Evolutionary conservation across 768 basidiomycete genomes (phyloP).

Genomic region (Strobilomyces echinocephalus): DNA sequence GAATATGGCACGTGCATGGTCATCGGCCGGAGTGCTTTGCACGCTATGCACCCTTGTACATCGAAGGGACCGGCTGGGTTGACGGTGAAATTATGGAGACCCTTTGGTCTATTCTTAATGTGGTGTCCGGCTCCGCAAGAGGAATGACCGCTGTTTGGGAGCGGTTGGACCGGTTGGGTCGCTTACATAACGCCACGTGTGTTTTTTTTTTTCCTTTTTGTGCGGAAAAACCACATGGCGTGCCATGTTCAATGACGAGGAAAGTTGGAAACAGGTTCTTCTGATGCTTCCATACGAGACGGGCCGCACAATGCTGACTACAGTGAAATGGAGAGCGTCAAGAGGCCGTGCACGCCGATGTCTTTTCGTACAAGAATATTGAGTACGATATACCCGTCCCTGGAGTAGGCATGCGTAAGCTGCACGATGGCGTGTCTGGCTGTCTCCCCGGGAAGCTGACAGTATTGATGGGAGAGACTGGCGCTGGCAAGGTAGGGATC

Average conservation of each 20-base stretch:
- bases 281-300: neutral
- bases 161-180: too few relatives aligned
- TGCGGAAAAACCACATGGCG: too few relatives aligned
- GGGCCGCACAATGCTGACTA: neutral
- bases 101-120: too few relatives aligned
- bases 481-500: constrained; percentile 27
- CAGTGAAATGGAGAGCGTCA: neutral
- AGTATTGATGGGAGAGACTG: constrained; percentile 46
- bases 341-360: constrained; percentile 34
- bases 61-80: too few relatives aligned
- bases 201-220: too few relatives aligned
- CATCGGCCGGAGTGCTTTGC: too few relatives aligned
- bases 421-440: constrained; percentile 44
- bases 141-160: too few relatives aligned
- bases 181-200: too few relatives aligned
- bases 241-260: constrained; percentile 23
- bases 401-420: constrained; percentile 12
- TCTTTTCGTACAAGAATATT: constrained; percentile 77
- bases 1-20: too few relatives aligned
- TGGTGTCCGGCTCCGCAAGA: too few relatives aligned
- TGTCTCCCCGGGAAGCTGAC: constrained; percentile 49
- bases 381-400: constrained; percentile 45
- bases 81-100: too few relatives aligned
- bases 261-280: constrained; percentile 3
- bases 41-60: too few relatives aligned